Base-by-base conservation (phyloP, 306 rosid species). In the Rubus idaeus region DNA sequence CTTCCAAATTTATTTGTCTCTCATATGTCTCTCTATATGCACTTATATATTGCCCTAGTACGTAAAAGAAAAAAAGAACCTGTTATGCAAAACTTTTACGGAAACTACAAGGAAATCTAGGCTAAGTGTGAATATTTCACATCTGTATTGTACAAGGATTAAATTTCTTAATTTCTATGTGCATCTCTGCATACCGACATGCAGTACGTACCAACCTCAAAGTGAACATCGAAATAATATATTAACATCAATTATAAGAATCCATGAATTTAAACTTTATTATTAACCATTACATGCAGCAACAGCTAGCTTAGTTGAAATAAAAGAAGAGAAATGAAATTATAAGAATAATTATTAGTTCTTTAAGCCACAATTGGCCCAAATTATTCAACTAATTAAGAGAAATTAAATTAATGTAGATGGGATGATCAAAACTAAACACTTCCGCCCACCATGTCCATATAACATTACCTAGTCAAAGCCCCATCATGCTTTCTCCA, bases 371-470 rank as follows among this genome's bases (percentile, higher is more conserved):
- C 13, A 56, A 73, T 20, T 57, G 13, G 41, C 53, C 41, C 2
- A 41, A 56, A n/a, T 12, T 6, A 21, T 37, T 72, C 39, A 39
- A 55, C 46, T 14, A 64, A 64, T 64, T 17, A 14, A 17, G 30
- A 40, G 46, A 63, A 63, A 16, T 10, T 10, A 63, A 14, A 23
- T 60, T 63, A 17, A 63, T 63, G 46, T 53, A 5, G 50, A 53
- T 39, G 42, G n/a, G 9, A 44, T 42, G 49, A 71, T 57, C 49
- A 71, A 35, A 37, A 13, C 26, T 26, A 49, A 7, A 47, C 35
- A 23, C 50, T 47, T 68, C 55, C 74, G 35, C 62, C 61, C 75
- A 70, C 64, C 47, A 71, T 37, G 23, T 50, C 60, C 42, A 30
- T 35, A n/a, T 18, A 41, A 30, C 42, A 62, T 2, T 62, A 62